These are phyloP conservation scores for Neonothopanus nambi DNA, from an alignment of 1,284 basidiomycete genomes.

Conservation along the genomic window DNA sequence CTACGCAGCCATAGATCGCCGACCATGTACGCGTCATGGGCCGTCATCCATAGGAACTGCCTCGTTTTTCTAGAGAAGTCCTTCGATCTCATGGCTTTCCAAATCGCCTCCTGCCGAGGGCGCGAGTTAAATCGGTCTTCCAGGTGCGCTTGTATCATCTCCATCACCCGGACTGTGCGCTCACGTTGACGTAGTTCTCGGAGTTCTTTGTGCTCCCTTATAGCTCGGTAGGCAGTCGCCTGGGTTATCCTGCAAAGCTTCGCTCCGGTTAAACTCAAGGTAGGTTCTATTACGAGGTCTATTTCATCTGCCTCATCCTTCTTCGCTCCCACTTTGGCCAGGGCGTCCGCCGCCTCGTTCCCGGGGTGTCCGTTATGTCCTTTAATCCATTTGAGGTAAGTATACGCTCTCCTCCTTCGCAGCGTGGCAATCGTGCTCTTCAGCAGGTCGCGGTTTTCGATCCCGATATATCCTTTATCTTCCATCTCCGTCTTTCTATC, in stretches of 20 bases:
- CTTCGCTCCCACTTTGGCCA: conserved; percentile 2
- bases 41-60: conserved; percentile 31
- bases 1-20: conserved; percentile 20
- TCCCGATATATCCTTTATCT: conserved; percentile 18
- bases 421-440: conserved; percentile 7
- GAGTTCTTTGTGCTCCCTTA: neutral
- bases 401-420: conserved; percentile 12
- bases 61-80: conserved; percentile 19
- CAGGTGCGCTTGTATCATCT: neutral
- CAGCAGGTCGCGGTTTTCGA: conserved; percentile 9
- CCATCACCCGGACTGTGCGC: neutral
- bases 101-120: conserved; percentile 6
- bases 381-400: conserved; percentile 20
- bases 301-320: neutral
- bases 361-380: conserved; percentile 17
- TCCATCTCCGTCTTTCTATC: conserved; percentile 15
- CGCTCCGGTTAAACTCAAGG: conserved; percentile 6
- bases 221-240: conserved; percentile 13
- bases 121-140: neutral
- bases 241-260: conserved; percentile 18
- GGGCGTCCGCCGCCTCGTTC: conserved; percentile 19
- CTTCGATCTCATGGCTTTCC: conserved; percentile 15
- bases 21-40: conserved; percentile 24
- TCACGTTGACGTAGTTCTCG: neutral
- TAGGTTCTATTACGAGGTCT: neutral